A percentile compares a stretch with the other conserved stretches of the same genome.
phyloP scores from a whole-genome alignment of 148 eudicot species.

The Cornus controversa region DNA sequence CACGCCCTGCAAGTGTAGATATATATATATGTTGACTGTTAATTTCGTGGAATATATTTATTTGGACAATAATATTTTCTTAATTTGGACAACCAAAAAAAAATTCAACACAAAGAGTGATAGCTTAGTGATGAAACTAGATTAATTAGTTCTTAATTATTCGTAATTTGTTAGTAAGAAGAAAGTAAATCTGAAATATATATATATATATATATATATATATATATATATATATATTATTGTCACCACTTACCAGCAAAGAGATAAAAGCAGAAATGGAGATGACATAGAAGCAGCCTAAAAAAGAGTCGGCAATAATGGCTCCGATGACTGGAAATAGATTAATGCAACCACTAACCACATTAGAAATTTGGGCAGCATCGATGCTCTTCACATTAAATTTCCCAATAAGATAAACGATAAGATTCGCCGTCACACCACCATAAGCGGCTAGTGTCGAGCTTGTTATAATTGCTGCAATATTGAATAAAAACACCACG shows the following conservation, averaged over 20 bases:
- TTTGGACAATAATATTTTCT: no score
- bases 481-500: no score
- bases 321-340: slow-evolving; percentile 32
- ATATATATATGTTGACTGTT: neutral
- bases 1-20: slow-evolving; percentile 32
- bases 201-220: no score
- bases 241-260: slow-evolving; percentile 8
- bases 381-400: slow-evolving; percentile 33
- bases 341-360: slow-evolving; percentile 30
- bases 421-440: slow-evolving; percentile 17
- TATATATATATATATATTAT: no score
- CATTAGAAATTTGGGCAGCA: slow-evolving; percentile 29
- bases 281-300: slow-evolving; percentile 33
- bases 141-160: no score
- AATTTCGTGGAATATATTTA: no score
- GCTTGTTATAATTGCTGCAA: slow-evolving; percentile 19
- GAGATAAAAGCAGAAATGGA: slow-evolving; percentile 26
- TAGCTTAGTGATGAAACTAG: no score
- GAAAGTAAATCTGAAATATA: no score
- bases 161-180: no score
- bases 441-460: slow-evolving; percentile 15
- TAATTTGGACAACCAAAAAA: no score
- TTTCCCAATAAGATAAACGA: slow-evolving; percentile 32
- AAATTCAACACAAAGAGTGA: no score
- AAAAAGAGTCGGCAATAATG: slow-evolving; percentile 33